Percentiles rank a stretch among this genome's conserved stretches.
These are phyloP conservation scores for Linum usitatissimum DNA, from an alignment of 345 rosid species.

Conservation along the genomic window DNA sequence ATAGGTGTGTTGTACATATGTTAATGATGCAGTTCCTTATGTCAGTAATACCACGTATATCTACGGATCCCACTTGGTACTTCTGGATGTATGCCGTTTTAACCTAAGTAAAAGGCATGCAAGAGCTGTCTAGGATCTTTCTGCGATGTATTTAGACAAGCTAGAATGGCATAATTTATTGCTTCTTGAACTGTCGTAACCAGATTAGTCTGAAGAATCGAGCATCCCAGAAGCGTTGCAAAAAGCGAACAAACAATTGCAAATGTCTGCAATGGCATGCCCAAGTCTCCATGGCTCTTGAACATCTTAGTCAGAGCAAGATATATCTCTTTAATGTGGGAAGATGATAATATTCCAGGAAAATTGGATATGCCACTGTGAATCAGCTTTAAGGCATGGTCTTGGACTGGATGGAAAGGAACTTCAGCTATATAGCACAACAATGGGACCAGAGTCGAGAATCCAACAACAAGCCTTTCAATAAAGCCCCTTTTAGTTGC, in stretches of 20 bases:
- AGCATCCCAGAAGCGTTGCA: constrained; percentile 45
- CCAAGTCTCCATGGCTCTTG: constrained; percentile 52
- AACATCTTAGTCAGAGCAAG: constrained; percentile 54
- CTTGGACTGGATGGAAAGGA: constrained; percentile 79
- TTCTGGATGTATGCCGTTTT: constrained; percentile 54
- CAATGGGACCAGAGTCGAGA: too few relatives aligned
- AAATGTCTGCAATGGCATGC: constrained; percentile 58
- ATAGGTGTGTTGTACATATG: constrained; percentile 43
- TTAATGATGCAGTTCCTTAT: constrained; percentile 38
- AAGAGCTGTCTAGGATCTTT: constrained; percentile 46
- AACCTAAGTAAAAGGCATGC: constrained; percentile 56
- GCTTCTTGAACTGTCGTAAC: constrained; percentile 43
- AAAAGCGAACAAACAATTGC: constrained; percentile 46
- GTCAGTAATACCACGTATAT: constrained; percentile 22
- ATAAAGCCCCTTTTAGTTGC: constrained; percentile 45
- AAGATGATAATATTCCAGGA: constrained; percentile 59
- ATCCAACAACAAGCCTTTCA: too few relatives aligned
- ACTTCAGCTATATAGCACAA: constrained; percentile 55
- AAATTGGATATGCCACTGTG: constrained; percentile 44
- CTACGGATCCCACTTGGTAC: constrained; percentile 21
- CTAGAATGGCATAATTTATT: constrained; percentile 50
- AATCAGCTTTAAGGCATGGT: constrained; percentile 56
- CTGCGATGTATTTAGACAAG: constrained; percentile 42
- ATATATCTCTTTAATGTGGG: constrained; percentile 55
- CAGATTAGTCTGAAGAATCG: constrained; percentile 36